A percentile compares a stretch with the other conserved stretches of the same genome.
phyloP scores from a whole-genome alignment of 176 grass and related monocot genomes.

The Triticum turgidum region DNA sequence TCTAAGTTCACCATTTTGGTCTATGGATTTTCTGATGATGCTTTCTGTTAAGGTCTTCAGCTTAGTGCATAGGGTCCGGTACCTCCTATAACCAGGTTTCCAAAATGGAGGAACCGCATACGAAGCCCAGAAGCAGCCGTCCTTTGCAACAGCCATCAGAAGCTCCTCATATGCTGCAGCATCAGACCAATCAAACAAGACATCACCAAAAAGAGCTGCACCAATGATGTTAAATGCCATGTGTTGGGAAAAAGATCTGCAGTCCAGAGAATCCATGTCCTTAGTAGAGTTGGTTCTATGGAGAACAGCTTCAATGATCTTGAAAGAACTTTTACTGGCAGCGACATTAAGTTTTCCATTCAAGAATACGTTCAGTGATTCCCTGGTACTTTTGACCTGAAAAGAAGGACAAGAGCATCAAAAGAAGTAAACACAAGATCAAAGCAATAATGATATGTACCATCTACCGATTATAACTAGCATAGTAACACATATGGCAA shows the following conservation, averaged over 20 bases:
- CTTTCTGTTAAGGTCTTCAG: slow-evolving; percentile 65
- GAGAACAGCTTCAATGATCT: slow-evolving; percentile 51
- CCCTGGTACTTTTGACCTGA: slow-evolving; percentile 76
- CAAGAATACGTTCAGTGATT: slow-evolving; percentile 66
- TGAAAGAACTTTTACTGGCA: slow-evolving; percentile 40
- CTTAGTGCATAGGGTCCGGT: slow-evolving; percentile 45
- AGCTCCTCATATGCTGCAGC: slow-evolving; percentile 71
- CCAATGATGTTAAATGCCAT: slow-evolving; percentile 82
- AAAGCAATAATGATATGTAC: slow-evolving; percentile 10
- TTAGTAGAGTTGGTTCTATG: slow-evolving; percentile 41
- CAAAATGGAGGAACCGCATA: slow-evolving; percentile 73
- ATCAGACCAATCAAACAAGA: slow-evolving; percentile 78
- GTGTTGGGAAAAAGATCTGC: slow-evolving; percentile 57
- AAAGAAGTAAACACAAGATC: not conserved
- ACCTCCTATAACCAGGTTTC: slow-evolving; percentile 83
- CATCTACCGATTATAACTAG: not conserved
- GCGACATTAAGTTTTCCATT: slow-evolving; percentile 46
- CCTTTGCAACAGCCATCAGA: slow-evolving; percentile 68
- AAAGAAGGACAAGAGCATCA: slow-evolving; percentile 21
- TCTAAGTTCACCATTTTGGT: slow-evolving; percentile 28
- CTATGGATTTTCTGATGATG: slow-evolving; percentile 44
- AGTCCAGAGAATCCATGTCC: slow-evolving; percentile 55
- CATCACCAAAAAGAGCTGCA: slow-evolving; percentile 69
- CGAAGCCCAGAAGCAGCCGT: slow-evolving; percentile 95
- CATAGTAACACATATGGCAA: not conserved